A percentile compares a stretch with the other conserved stretches of the same genome.
Conservation (phyloP, 805 yeast genomes). For the Saccharomycopsis schoenii region DNA sequence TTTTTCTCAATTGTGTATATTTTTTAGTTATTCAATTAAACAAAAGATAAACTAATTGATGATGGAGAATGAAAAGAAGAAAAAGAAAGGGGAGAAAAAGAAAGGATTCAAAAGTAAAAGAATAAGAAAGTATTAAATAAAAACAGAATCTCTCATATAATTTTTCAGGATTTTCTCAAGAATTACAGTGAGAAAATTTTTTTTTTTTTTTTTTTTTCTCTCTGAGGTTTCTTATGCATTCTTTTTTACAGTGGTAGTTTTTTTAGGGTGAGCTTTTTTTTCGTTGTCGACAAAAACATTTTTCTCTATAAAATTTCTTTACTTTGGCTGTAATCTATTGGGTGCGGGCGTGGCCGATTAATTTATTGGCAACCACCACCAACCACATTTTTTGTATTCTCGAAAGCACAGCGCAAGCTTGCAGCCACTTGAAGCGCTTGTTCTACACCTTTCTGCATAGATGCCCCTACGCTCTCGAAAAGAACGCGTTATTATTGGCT, state of each 20-base stretch:
- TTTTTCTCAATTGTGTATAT: slow-evolving; percentile 15
- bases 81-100: neutral
- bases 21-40: slow-evolving; percentile 1
- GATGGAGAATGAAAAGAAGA: neutral
- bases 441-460: neutral
- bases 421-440: neutral
- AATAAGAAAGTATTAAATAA: neutral
- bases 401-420: neutral
- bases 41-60: neutral
- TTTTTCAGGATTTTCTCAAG: neutral
- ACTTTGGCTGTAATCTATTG: neutral
- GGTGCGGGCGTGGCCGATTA: slow-evolving; percentile 1
- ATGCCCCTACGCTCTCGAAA: neutral
- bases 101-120: neutral
- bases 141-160: neutral
- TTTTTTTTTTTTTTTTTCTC: neutral
- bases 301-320: neutral
- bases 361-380: neutral
- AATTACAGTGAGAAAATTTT: neutral
- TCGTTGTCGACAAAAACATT: neutral
- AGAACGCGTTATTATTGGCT: neutral
- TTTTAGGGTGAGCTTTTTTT: neutral
- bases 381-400: neutral
- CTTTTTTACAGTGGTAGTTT: neutral
- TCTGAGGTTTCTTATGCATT: neutral